Evolutionary conservation across 1,284 basidiomycete species (phyloP), one percentile per base, ranked within the genome.

Genomic region (Leucoagaricus sp.): DNA sequence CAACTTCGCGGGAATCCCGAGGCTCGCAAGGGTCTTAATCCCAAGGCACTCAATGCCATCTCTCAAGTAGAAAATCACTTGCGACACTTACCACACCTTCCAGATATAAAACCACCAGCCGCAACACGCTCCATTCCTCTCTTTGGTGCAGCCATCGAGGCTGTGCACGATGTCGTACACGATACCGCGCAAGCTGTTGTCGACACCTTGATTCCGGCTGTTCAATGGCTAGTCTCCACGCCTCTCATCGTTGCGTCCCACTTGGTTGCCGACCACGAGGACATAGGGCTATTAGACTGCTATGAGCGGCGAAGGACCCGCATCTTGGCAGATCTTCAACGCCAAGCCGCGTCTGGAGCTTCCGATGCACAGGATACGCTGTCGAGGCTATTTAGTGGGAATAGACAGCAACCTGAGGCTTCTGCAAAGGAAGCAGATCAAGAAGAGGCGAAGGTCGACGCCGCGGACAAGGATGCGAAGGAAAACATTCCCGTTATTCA

Each of bases 401-500:
- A n/a, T n/a, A n/a, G n/a, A n/a, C n/a, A n/a, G n/a, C n/a, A n/a
- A n/a, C n/a, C n/a, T n/a, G n/a, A n/a, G n/a, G n/a, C n/a, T n/a
- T n/a, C n/a, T n/a, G n/a, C n/a, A n/a, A n/a, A n/a, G n/a, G n/a
- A n/a, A n/a, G n/a, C n/a, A 26, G 42, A 19, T 26, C 17, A 38
- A 33, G 40, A 31, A 12, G 44, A 58, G 26, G 55, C 40, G n/a
- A 42, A 42, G 17, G 38, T 53, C 31, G 45, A 58, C 28, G 58
- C 48, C 12, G 61, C 53, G 26, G 60, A 59, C 36, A 34, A 61
- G 49, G 58, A 59, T n/a, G 56, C 57, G 10, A 54, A 57, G 55
- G 25, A 58, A 45, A 54, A 23, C 15, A 55, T 63, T 50, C 60
- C 61, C 33, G 51, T 57, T 44, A 63, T 63, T 46, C 61, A 59